These are phyloP conservation scores for Pyrenochaeta sp. DNA, from an alignment of 2,329 filamentous ascomycete genomes.

Conservation along the genomic window DNA sequence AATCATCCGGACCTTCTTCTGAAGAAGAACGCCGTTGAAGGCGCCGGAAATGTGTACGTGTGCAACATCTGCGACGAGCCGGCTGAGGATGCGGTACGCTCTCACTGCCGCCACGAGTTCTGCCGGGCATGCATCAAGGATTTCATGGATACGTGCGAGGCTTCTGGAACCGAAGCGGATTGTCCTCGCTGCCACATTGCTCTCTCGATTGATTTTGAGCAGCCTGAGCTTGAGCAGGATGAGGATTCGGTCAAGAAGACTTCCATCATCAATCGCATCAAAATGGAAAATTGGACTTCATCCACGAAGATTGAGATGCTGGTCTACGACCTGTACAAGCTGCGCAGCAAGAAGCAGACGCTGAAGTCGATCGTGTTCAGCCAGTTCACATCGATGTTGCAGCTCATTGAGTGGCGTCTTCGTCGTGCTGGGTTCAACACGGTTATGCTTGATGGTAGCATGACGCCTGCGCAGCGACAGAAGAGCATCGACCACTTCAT, in stretches of 20 bases:
- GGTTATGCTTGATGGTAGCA: constrained; percentile 96
- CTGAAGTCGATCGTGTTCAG: constrained; percentile 98
- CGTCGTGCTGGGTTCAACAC: constrained; percentile 97
- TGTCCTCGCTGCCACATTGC: constrained; percentile 93
- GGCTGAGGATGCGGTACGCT: constrained; percentile 92
- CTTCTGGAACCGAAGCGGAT: constrained; percentile 66
- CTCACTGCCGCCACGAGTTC: constrained; percentile 92
- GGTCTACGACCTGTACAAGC: constrained; percentile 90
- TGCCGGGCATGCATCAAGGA: constrained; percentile 82
- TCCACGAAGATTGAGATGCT: constrained; percentile 98
- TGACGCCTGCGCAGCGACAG: constrained; percentile 93
- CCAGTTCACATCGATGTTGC: constrained; percentile 96
- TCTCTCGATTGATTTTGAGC: constrained; percentile 89
- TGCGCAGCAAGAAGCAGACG: constrained; percentile 90
- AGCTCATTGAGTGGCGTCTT: constrained; percentile 95
- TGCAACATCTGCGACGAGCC: constrained; percentile 97
- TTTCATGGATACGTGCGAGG: constrained; percentile 80
- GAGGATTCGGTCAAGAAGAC: constrained; percentile 88
- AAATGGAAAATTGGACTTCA: constrained; percentile 98
- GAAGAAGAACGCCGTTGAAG: constrained; percentile 79
- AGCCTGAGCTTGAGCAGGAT: constrained; percentile 94
- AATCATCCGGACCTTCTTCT: constrained; percentile 95
- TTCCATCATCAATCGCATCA: constrained; percentile 97
- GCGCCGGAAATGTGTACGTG: constrained; percentile 87
- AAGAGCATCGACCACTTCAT: constrained; percentile 96